These are phyloP conservation scores for Penicillium dipodomyicola DNA, from an alignment of 495 filamentous ascomycete genomes.

Conservation along the genomic window DNA sequence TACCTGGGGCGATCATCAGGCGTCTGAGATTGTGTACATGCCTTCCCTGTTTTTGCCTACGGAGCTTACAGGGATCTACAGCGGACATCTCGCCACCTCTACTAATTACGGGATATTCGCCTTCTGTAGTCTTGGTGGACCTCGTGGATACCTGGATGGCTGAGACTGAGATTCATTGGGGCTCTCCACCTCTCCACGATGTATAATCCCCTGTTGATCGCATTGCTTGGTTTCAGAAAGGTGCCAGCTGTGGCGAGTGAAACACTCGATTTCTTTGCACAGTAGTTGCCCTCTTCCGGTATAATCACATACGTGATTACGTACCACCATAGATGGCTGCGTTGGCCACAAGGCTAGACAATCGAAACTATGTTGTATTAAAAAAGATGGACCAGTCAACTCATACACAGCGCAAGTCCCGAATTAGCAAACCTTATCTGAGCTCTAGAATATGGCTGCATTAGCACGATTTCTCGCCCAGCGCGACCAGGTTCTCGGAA, in stretches of 20 bases:
- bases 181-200: not conserved
- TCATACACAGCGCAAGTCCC: conserved; percentile 3
- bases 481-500: conserved; percentile 16
- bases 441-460: conserved; percentile 8
- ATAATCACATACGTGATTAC: not conserved
- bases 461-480: conserved; percentile 15
- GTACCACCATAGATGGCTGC: not conserved
- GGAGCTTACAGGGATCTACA: conserved; percentile 6
- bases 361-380: not conserved
- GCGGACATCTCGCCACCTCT: conserved; percentile 11
- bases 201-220: not conserved
- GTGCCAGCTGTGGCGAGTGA: conserved; percentile 1
- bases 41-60: conserved; percentile 13
- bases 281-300: not conserved
- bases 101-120: not conserved
- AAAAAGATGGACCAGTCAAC: conserved; percentile 6
- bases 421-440: conserved; percentile 15
- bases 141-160: conserved; percentile 3
- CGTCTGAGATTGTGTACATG: conserved; percentile 16
- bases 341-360: not conserved
- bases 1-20: conserved; percentile 7
- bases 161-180: not conserved
- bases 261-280: not conserved
- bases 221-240: conserved; percentile 6
- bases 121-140: not conserved